Evolutionary conservation across 2,329 filamentous ascomycete species (phyloP), one percentile per base, ranked within the genome.

Genomic region (Penicillium fuscoglaucum): DNA sequence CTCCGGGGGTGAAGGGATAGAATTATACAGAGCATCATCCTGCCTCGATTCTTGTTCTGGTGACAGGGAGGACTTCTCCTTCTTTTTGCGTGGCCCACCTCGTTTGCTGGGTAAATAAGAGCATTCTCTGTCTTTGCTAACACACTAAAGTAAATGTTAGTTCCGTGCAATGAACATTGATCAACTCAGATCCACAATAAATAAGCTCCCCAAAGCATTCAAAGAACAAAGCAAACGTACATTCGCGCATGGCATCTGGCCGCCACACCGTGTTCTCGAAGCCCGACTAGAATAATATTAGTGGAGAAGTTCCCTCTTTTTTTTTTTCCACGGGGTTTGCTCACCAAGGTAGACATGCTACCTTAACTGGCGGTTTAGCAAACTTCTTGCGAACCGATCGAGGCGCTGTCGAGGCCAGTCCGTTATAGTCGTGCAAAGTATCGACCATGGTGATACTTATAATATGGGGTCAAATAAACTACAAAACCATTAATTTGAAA

Each of bases 271-370:
- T 55, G 76, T 78, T 62, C 76, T 70, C 33, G 76, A 78, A 48
- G 75, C 72, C 57, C 76, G 75, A 64, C 76, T 78, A 59, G 55
- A 41, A 44, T 40, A 37, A 37, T 35, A 39, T 62, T 57, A 57
- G 50, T 47, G 54, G 56, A 45, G 48, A 31, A 19, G 51, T 48
- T 54, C 51, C 21, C 24, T 40, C 39, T 40, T 49, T 21, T 29
- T 4, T 10, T 6, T 10, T 6, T 15, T 15, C 4, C 31, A 24
- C 48, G 35, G 37, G 26, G 41, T 47, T 39, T 53, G 63, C 74
- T 69, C 68, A 78, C 76, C 76, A 78, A 54, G 76, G 66, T 57
- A 78, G 65, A 70, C 76, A 78, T 44, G 76, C 76, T 66, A 78
- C 74, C 65, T 78, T 78, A 35, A 78, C 76, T 41, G 76, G 76